phyloP scores from a whole-genome alignment of 306 rosid genomes.

The cucumber (Cucumis sativus) region DNA sequence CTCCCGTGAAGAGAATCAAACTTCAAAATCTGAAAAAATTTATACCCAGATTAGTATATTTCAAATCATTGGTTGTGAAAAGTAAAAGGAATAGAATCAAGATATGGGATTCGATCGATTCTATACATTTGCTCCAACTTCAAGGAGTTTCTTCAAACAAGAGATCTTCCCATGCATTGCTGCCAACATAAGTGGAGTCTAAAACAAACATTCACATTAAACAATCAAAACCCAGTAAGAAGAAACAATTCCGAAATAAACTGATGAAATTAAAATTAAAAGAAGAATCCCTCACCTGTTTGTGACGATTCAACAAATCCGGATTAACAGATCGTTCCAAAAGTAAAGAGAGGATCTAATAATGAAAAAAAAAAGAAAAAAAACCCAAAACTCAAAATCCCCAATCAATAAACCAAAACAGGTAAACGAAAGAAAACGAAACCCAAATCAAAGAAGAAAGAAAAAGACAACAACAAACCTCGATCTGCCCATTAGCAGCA shows the following conservation, averaged over 20 bases:
- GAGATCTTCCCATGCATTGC: slow-evolving; percentile 91
- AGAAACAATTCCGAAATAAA: slow-evolving; percentile 2
- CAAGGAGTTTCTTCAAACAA: slow-evolving; percentile 65
- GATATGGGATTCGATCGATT: neutral
- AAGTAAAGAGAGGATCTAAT: slow-evolving; percentile 63
- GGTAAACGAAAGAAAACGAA: neutral
- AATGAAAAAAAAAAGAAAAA: neutral
- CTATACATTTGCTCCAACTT: slow-evolving; percentile 83
- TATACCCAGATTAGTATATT: slow-evolving; percentile 5
- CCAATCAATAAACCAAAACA: neutral
- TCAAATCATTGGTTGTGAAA: neutral
- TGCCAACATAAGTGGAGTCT: slow-evolving; percentile 97
- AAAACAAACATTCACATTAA: slow-evolving; percentile 27
- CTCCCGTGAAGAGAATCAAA: slow-evolving; percentile 79
- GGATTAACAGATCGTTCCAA: slow-evolving; percentile 68
- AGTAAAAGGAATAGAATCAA: slow-evolving; percentile 5
- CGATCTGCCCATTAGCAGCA: slow-evolving; percentile 96
- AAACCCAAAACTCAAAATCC: slow-evolving; percentile 2
- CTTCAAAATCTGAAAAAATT: slow-evolving; percentile 54
- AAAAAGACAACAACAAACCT: slow-evolving; percentile 28
- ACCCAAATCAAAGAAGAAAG: neutral
- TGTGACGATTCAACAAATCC: slow-evolving; percentile 83
- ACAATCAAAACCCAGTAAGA: neutral
- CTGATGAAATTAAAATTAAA: neutral
- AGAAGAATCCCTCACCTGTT: slow-evolving; percentile 41